phyloP scores from a whole-genome alignment of 2,329 filamentous ascomycete genomes.

The Shiraia bambusicola region DNA sequence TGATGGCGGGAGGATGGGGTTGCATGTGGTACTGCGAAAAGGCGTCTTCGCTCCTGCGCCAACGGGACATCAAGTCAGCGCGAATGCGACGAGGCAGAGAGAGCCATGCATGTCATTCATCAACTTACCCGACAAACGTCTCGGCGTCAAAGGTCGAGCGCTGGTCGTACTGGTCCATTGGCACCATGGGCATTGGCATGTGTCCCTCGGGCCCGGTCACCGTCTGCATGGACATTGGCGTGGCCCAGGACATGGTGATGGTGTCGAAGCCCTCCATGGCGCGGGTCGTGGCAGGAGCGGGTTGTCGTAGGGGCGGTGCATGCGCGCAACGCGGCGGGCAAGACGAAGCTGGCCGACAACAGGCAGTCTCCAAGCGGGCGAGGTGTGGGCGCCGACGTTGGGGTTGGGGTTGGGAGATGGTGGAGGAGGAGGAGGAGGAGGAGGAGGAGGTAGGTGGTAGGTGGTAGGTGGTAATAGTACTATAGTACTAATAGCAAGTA shows the following conservation, averaged over 20 bases:
- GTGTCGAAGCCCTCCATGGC: conserved; percentile 60
- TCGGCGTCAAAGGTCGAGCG: conserved; percentile 62
- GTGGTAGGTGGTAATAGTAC: background rate
- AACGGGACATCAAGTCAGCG: conserved; percentile 27
- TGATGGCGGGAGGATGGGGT: conserved; percentile 46
- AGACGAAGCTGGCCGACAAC: conserved; percentile 6
- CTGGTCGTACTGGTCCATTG: conserved; percentile 59
- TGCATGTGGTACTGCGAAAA: conserved; percentile 48
- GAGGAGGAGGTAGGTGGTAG: conserved; percentile 1
- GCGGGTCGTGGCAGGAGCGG: conserved; percentile 15
- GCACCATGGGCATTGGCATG: conserved; percentile 47
- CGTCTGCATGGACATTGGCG: conserved; percentile 58
- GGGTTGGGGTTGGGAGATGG: conserved; percentile 3
- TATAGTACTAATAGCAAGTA: background rate
- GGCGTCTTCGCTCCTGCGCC: conserved; percentile 54
- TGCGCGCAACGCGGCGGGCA: conserved; percentile 27
- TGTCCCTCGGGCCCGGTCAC: conserved; percentile 48
- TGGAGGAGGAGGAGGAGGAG: conserved; percentile 1
- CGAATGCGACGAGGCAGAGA: conserved; percentile 18
- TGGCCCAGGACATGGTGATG: conserved; percentile 61
- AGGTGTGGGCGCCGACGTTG: conserved; percentile 6
- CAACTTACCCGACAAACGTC: conserved; percentile 59
- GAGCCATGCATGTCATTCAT: too few relatives aligned
- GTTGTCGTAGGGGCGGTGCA: conserved; percentile 25
- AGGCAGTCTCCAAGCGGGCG: too few relatives aligned